Evolutionary conservation across 441 rosid genomes (phyloP), one percentile per base, ranked within the genome.

Genomic region (Syzygium malaccense): DNA sequence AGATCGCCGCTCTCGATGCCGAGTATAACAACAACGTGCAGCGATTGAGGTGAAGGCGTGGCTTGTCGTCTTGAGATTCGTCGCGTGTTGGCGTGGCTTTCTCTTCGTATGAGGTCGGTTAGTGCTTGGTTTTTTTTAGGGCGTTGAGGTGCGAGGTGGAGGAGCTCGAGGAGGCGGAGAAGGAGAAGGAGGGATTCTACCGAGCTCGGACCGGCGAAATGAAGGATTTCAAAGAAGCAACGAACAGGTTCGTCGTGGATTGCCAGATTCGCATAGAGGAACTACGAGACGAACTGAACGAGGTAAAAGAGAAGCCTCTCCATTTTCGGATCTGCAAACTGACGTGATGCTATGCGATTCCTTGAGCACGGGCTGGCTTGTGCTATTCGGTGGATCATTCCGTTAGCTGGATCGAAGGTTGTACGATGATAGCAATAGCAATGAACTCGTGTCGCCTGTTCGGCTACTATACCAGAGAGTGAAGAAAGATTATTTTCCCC

Each of bases 141-240:
- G 89, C 20, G n/a, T 89, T 95, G 90, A 95, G 91, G 90, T 87
- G 90, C 62, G 96, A 93, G 88, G 88, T 95, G 86, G 95, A 91
- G 88, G 97, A 95, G 92, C 89, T 94, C 85, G 95, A 92, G 91
- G 93, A 91, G 89, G 18, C 87, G 87, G 94, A 93, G 85, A 86
- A 93, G 91, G 95, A 92, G 87, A 94, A 91, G 91, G 94, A 94
- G 15, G 90, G 86, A 88, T 94, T 89, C 83, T 96, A 96, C 86
- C 88, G 86, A 23, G 60, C 71, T 75, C 95, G 91, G 89, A 57
- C 87, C 41, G 57, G 33, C 9, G 95, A 97, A 91, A 97, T 96
- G 94, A 89, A 91, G 32, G 93, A 58, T 45, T 96, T 95, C 48
- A 92, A 85, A 87, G 89, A 91, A 86, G 89, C 80, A 48, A 93